Evolutionary conservation across 2,329 filamentous ascomycete genomes (phyloP), one percentile per base, ranked within the genome.

Genomic region (Emergomyces africanus): DNA sequence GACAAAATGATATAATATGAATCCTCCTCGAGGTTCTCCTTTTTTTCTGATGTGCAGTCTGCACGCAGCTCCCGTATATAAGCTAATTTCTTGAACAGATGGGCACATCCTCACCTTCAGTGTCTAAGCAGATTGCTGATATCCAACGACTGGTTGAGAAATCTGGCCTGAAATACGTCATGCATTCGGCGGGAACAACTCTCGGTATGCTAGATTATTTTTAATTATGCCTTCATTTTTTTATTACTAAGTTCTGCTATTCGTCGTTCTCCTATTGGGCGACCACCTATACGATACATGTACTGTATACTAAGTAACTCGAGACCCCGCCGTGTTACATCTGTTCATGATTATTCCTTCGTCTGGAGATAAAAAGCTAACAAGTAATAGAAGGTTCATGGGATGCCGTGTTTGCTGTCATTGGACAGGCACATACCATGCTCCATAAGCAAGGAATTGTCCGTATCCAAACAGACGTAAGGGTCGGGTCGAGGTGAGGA

Each of bases 111-210:
- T 85, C 75, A 46, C 80, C 83, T 57, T 90, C 88, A 1, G 87
- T 92, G 18, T 87, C 89, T 4, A 83, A 86, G 65, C 88, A 97
- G 71, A 85, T 99, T 35, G 92, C 92, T 39, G 85, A 88, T 63
- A 90, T 97, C 42, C 92, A 97, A 76, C 84, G 86, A 60, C 79
- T 97, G 41, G 81, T 99, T 67, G 84, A 87, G 73, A 84, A 83
- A 58, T 94, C 87, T 66, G 90, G 90, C 1, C 73, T 97, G 63
- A 85, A 83, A 64, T 92, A 91, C 71, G 85, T 82, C 53, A 94
- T 97, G 89, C 92, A 97, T 75, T 91, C 89, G 30, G 91, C 90
- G 1, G 94, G 92, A 14, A 96, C 92, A 0, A 97, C 92, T 0
- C 82, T 97, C 59, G 90, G 90, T 94, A 77, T 60, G 85, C 78